Conservation (phyloP, 495 filamentous ascomycete genomes). For the Neurospora hispaniola region DNA sequence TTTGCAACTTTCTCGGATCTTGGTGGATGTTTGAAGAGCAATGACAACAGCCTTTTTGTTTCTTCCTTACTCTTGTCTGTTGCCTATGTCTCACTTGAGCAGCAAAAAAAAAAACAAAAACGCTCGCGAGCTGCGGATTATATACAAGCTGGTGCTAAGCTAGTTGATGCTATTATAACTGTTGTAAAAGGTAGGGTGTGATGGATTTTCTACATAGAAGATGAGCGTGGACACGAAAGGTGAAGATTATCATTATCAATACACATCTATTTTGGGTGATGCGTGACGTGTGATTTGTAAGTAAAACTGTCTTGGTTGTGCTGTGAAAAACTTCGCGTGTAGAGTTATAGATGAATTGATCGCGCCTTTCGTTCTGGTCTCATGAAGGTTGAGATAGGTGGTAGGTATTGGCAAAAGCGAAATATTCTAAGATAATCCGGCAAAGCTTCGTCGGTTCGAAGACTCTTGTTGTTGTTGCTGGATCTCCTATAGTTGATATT, state of each 20-base stretch:
- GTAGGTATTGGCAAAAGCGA: neutral
- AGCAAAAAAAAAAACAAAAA: no score
- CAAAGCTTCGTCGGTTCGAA: neutral
- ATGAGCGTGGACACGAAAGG: neutral
- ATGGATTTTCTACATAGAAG: neutral
- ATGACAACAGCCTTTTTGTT: neutral
- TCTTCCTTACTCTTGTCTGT: neutral
- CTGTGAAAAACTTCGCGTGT: neutral
- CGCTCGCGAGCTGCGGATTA: neutral
- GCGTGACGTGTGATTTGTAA: neutral
- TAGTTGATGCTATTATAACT: no score
- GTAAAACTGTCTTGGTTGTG: neutral
- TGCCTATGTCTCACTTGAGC: no score
- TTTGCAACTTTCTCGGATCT: neutral
- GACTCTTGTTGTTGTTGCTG: neutral
- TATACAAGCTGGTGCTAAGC: neutral
- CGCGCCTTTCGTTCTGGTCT: neutral
- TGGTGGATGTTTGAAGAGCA: neutral
- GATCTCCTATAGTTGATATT: neutral
- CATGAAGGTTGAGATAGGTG: neutral
- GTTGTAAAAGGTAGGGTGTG: neutral
- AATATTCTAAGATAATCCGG: neutral
- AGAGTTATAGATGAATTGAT: neutral
- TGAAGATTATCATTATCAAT: neutral
- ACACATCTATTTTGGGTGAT: neutral